Base-by-base conservation (phyloP, 2,329 filamentous ascomycete species). In the Cordyceps militaris region DNA sequence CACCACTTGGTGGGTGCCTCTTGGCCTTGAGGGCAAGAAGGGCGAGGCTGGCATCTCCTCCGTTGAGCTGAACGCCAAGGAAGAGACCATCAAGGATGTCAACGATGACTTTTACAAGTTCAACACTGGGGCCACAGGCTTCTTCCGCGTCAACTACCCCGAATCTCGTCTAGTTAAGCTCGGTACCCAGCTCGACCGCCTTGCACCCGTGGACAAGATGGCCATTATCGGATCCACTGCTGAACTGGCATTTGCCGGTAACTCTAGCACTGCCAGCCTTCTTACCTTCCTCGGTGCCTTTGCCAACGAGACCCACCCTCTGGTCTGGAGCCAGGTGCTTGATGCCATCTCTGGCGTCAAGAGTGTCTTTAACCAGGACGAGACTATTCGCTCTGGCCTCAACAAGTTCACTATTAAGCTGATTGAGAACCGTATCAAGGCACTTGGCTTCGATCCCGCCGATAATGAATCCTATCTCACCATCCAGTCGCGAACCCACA, bases 1-100 rank as follows among this genome's bases (percentile, higher is more conserved):
- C 66, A 97, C 92, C 3, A 86, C 84, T 21, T 99, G 94, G 94
- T 99, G 94, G 93, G 84, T 97, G 60, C 94, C 94, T 16, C 81
- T 99, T 32, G 88, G 88, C 14, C 78, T 99, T 28, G 88, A 91
- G 70, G 88, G 90, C 55, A 90, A 90, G 66, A 76, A 80, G 38
- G 80, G 86, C 23, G 76, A 85, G 32, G 75, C 83, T 34, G 83
- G 81, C 8, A 77, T 87, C 55, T 77, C 86, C 59, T 77, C 82
- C 21, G 77, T 86, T 38, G 86, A 89, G 53, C 77, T 99, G 46
- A 88, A 85, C 0, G 76, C 81, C 58, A 97, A 90, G 74, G 81
- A 89, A 64, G 86, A 91, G 57, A 91, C 84, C 13, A 82, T 97
- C 58, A 79, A 81, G 50, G 86, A 87, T 60, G 77, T 96, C 58